phyloP scores from a whole-genome alignment of 2,329 filamentous ascomycete species.

The Fusarium begoniae region DNA sequence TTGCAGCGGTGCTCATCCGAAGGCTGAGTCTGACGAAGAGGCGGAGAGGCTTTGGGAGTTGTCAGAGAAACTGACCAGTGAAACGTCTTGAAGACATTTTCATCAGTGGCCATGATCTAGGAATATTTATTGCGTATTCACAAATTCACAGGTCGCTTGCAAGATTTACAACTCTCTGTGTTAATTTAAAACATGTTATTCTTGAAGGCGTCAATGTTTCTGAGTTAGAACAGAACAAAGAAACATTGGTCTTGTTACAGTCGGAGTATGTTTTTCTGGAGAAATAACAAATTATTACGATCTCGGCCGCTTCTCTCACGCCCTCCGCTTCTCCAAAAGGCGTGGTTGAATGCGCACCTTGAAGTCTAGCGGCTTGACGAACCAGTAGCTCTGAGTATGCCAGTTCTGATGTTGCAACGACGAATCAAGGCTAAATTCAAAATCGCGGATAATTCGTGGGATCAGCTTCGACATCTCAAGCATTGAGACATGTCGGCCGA shows the following conservation, averaged over 20 bases:
- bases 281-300: too few relatives aligned
- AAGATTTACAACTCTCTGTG: neutral
- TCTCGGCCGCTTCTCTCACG: neutral
- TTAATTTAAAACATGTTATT: fast-evolving
- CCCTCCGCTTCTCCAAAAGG: neutral
- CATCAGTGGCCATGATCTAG: too few relatives aligned
- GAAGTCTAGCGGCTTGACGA: slow-evolving; percentile 29
- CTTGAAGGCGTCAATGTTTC: too few relatives aligned
- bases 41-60: neutral
- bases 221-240: too few relatives aligned
- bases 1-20: neutral
- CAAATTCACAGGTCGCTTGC: fast-evolving
- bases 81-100: neutral
- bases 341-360: neutral
- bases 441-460: slow-evolving; percentile 32
- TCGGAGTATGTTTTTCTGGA: fast-evolving
- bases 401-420: neutral
- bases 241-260: fast-evolving
- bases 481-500: slow-evolving; percentile 37
- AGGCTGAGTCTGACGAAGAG: neutral
- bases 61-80: neutral
- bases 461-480: slow-evolving; percentile 40
- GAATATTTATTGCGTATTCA: fast-evolving
- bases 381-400: slow-evolving; percentile 29
- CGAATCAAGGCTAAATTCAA: slow-evolving; percentile 27